phyloP scores from a whole-genome alignment of 345 rosid genomes.

The Ceriops zippeliana region DNA sequence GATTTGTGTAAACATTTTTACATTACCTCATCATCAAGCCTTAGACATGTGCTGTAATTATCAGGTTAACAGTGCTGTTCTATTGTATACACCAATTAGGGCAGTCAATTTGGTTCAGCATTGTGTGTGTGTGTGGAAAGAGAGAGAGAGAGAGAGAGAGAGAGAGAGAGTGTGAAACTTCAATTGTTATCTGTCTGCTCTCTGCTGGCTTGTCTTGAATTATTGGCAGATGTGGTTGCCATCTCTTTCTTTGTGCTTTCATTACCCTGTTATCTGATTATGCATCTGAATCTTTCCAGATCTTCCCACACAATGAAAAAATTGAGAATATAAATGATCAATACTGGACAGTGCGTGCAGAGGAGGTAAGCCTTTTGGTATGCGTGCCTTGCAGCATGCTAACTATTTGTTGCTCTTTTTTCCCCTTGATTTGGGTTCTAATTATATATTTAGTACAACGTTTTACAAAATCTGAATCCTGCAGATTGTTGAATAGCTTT shows the following conservation, averaged over 20 bases:
- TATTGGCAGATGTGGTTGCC: background rate
- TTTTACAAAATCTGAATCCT: no score
- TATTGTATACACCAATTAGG: no score
- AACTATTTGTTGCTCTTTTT: background rate
- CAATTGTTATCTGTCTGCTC: background rate
- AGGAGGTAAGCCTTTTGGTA: conserved; percentile 56
- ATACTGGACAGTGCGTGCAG: conserved; percentile 95
- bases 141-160: no score
- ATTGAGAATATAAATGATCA: conserved; percentile 83
- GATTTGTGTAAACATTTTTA: no score
- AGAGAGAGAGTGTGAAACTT: no score
- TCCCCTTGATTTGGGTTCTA: background rate
- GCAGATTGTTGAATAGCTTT: background rate
- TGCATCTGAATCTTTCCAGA: conserved; percentile 22
- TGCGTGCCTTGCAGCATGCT: conserved; percentile 1
- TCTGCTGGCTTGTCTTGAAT: background rate
- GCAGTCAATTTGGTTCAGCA: no score
- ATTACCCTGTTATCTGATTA: conserved; percentile 8
- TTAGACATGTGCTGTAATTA: no score
- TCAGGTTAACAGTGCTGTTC: no score
- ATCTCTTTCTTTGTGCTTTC: background rate
- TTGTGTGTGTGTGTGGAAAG: no score
- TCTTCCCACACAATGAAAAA: conserved; percentile 31
- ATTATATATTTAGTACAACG: background rate
- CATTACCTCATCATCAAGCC: no score